Base-by-base conservation (phyloP, 1,284 basidiomycete species). In the Pseudozyma flocculosa region DNA sequence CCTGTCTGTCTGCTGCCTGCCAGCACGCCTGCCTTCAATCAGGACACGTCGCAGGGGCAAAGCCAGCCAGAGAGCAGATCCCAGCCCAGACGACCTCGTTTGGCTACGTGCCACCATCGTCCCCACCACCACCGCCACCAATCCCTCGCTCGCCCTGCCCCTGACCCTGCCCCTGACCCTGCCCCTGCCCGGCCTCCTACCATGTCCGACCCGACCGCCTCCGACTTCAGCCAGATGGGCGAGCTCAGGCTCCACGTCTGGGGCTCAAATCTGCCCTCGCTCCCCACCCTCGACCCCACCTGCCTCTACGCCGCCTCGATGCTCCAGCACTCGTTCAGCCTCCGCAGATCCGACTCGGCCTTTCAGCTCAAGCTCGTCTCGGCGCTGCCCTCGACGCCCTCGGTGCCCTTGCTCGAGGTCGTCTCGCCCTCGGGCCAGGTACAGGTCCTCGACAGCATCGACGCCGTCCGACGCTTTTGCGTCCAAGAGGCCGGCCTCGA, bases 301-400 rank as follows among this genome's bases (percentile, higher is more conserved):
- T 64, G 58, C 18, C 61, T 73, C 26, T 73, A 73, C 52, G 66
- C 59, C 7, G 49, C 58, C 1, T 55, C 71, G 10, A 50, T 73
- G 17, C 48, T 73, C n/a, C 43, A 48, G 24, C 46, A 62, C 17
- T 59, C 68, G 0, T 66, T 66, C 23, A 15, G 37, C 7, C 38
- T 18, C 24, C 22, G 39, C 2, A 19, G 45, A 7, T 32, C 22
- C 2, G 17, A 41, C 1, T 43, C 47, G 3, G 34, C 30, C 17
- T 22, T 9, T 34, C 36, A 26, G 34, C 37, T 64, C 18, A 42
- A 63, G 21, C 37, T 64, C 13, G 59, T 50, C 5, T 67, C 67
- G 19, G 59, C 61, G 1, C 41, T 64, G 3, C 63, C 58, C 22
- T 53, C 57, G n/a, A 18, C 60, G 2, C 39, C 49, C 15, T 50